A percentile compares a stretch with the other conserved stretches of the same genome.
These are phyloP conservation scores for Boletellus deceptivus DNA, from an alignment of 1,284 basidiomycete genomes.

Conservation along the genomic window DNA sequence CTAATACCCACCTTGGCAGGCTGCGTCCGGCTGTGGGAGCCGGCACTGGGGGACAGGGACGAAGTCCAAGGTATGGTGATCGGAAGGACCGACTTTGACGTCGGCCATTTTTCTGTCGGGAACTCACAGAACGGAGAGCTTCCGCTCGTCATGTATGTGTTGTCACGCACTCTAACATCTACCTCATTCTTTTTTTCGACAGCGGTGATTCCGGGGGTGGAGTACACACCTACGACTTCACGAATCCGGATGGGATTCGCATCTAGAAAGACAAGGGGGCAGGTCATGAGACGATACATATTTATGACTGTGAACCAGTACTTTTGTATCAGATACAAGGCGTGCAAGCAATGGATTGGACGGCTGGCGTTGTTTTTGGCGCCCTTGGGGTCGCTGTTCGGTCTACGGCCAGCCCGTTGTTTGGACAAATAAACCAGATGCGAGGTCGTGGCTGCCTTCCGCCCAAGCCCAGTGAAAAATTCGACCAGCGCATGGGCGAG, in stretches of 20 bases:
- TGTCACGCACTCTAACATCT: background rate
- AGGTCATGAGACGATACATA: background rate
- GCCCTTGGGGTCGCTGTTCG: too few relatives aligned
- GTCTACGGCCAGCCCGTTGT: constrained; percentile 15
- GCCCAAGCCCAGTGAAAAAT: constrained; percentile 7
- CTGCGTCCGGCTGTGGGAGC: constrained; percentile 66
- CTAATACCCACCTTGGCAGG: constrained; percentile 36
- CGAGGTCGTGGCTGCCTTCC: constrained; percentile 11
- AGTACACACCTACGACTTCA: constrained; percentile 31
- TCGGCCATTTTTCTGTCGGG: constrained; percentile 59
- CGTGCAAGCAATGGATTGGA: too few relatives aligned
- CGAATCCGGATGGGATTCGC: constrained; percentile 22
- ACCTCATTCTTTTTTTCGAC: constrained; percentile 9
- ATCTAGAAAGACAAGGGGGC: constrained; percentile 11
- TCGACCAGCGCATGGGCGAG: constrained; percentile 23
- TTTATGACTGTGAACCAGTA: constrained; percentile 10
- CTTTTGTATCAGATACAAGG: constrained; percentile 1
- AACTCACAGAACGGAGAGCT: constrained; percentile 51
- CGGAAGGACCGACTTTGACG: constrained; percentile 52
- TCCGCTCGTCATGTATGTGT: constrained; percentile 59
- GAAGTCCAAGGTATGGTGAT: constrained; percentile 47
- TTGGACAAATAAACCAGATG: constrained; percentile 34
- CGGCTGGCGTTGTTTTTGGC: too few relatives aligned
- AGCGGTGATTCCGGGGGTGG: constrained; percentile 34
- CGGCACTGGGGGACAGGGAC: constrained; percentile 39